Evolutionary conservation across 768 basidiomycete genomes (phyloP).

Genomic region (Agrocybe praecox): DNA sequence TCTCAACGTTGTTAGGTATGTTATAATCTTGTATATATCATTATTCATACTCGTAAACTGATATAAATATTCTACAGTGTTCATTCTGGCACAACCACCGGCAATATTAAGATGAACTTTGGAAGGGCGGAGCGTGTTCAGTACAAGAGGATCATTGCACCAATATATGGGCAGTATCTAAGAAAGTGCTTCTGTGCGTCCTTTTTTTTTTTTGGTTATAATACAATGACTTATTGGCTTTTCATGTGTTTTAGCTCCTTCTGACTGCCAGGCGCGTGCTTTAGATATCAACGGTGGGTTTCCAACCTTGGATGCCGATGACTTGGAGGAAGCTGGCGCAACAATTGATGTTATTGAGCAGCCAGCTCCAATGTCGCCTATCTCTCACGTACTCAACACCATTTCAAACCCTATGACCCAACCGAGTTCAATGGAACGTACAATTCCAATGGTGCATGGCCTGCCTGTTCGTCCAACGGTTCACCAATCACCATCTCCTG

Average conservation of each 20-base stretch:
- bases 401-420: not conserved
- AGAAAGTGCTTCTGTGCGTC: constrained; percentile 6
- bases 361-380: not conserved
- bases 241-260: not conserved
- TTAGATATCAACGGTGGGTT: not conserved
- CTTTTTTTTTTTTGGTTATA: not conserved
- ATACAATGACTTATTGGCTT: not conserved
- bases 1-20: constrained; percentile 1
- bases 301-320: not conserved
- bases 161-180: too few relatives aligned
- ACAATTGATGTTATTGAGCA: too few relatives aligned
- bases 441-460: too few relatives aligned
- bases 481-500: too few relatives aligned
- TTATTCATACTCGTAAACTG: not conserved
- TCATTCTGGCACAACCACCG: constrained; percentile 1
- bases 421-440: not conserved
- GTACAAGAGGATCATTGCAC: not conserved
- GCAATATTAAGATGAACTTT: constrained; percentile 6
- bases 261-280: not conserved
- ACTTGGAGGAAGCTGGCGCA: not conserved
- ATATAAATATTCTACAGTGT: not conserved
- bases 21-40: not conserved
- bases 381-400: not conserved
- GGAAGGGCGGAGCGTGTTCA: not conserved
- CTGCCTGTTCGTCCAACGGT: too few relatives aligned